Conservation (phyloP, 495 filamentous ascomycete species). For the Daldinia childiae region DNA sequence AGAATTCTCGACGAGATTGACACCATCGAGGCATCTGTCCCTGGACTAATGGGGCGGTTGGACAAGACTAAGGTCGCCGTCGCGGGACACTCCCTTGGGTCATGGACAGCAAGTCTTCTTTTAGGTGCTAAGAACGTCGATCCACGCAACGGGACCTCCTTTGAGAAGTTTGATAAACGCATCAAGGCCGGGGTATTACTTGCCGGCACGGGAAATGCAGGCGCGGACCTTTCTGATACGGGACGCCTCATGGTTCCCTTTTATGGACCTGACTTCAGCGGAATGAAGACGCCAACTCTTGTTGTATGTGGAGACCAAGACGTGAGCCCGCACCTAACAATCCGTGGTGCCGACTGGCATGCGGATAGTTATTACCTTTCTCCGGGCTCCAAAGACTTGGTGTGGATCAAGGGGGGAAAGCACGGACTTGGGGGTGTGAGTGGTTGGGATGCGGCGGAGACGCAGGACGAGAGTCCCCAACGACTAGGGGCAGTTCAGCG, state of each 20-base stretch:
- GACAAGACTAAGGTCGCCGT: constrained; percentile 51
- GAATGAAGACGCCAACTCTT: constrained; percentile 51
- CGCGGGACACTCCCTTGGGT: constrained; percentile 56
- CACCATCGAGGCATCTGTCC: constrained; percentile 48
- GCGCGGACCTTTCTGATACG: constrained; percentile 39
- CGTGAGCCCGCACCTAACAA: constrained; percentile 48
- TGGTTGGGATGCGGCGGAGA: constrained; percentile 54
- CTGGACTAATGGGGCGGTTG: constrained; percentile 48
- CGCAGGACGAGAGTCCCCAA: constrained; percentile 53
- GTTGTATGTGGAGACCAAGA: constrained; percentile 54
- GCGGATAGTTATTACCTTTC: constrained; percentile 51
- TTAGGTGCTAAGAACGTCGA: constrained; percentile 51
- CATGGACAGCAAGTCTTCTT: constrained; percentile 48
- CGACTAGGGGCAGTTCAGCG: constrained; percentile 51
- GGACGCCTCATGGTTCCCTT: constrained; percentile 42
- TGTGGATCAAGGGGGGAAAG: constrained; percentile 48
- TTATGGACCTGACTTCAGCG: constrained; percentile 49
- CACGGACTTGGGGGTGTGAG: constrained; percentile 55
- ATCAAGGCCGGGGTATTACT: constrained; percentile 55
- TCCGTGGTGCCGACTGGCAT: constrained; percentile 53
- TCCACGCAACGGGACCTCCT: constrained; percentile 37
- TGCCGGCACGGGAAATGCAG: constrained; percentile 46
- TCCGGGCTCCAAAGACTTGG: constrained; percentile 51
- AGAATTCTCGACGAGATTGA: constrained; percentile 52
- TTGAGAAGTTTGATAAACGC: constrained; percentile 38